Conservation (phyloP, 2,329 filamentous ascomycete genomes). For the Scedosporium aurantiacum region DNA sequence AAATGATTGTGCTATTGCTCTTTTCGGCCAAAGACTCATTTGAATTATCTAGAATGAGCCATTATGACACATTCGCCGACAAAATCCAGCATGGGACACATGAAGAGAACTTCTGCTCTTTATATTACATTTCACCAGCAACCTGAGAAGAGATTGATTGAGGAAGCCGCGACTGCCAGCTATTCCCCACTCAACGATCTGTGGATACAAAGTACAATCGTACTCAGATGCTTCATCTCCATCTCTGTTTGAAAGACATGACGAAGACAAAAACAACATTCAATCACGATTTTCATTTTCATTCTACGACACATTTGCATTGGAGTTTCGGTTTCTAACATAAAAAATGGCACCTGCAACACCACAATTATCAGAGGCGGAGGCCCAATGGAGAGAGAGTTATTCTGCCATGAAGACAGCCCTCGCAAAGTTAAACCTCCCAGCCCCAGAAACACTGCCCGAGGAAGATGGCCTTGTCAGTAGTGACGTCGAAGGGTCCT, state of each 20-base stretch:
- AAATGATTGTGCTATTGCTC: no score
- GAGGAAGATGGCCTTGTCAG: constrained; percentile 44
- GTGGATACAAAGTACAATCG: no score
- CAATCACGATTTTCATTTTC: no score
- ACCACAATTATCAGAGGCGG: constrained; percentile 41
- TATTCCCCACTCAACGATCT: neutral
- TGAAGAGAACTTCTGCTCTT: no score
- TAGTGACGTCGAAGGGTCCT: constrained; percentile 48
- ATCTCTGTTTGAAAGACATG: neutral
- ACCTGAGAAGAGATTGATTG: no score
- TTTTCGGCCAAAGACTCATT: neutral
- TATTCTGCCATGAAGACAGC: constrained; percentile 78
- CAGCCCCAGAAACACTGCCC: constrained; percentile 26
- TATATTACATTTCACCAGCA: no score
- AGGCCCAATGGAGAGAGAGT: constrained; percentile 71
- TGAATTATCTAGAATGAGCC: neutral
- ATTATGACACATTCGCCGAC: neutral
- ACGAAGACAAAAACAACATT: no score
- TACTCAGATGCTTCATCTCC: no score
- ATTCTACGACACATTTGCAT: neutral
- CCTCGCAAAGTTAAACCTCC: constrained; percentile 59
- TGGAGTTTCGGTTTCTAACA: neutral
- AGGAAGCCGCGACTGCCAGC: neutral
- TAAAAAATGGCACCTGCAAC: constrained; percentile 22
- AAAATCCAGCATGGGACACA: neutral